Base-by-base conservation (phyloP, 2,329 filamentous ascomycete species). In the Pseudogymnoascus sp. region DNA sequence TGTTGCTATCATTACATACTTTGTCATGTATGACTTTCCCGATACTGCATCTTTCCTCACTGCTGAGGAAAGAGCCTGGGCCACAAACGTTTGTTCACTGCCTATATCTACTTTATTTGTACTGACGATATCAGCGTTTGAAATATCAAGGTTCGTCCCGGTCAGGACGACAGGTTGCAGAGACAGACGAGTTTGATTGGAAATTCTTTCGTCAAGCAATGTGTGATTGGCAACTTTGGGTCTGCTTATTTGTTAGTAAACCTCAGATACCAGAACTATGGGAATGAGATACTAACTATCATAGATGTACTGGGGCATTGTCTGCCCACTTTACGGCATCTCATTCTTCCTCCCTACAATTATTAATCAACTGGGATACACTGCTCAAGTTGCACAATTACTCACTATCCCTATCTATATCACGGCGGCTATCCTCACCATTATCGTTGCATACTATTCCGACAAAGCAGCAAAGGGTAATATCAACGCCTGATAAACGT, bases 241-340 rank as follows among this genome's bases (percentile, higher is more conserved):
- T 63, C n/a, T 65, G 67, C 22, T 67, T 67, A 61, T 38, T 72
- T 38, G 36, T 38, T 6, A 38, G 36, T 38, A 16, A 5, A n/a
- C 35, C 12, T 38, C 16, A 3, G n/a, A 9, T 38, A 16, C n/a
- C 6, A 9, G 7, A 38, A n/a, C n/a, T 18, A 38, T 9, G 36
- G 36, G 36, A 38, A 16, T 6, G 36, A 14, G n/a, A 8, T 38
- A 14, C 36, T 38, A 38, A 38, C 36, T 8, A 38, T 4, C 6
- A 7, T 38, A 38, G 59, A 82, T 88, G 33, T 85, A 85, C 67
- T 86, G 86, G 77, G 83, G 85, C 8, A 83, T 86, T 54, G 75
- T 78, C 35, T 77, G 74, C 28, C 75, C 77, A 16, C 67, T 76
- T 7, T 79, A 78, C 65, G 73, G 75, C 12, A 70, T 73, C 16